Conservation (phyloP, 2,329 filamentous ascomycete species). For the Penicillium glabrum region DNA sequence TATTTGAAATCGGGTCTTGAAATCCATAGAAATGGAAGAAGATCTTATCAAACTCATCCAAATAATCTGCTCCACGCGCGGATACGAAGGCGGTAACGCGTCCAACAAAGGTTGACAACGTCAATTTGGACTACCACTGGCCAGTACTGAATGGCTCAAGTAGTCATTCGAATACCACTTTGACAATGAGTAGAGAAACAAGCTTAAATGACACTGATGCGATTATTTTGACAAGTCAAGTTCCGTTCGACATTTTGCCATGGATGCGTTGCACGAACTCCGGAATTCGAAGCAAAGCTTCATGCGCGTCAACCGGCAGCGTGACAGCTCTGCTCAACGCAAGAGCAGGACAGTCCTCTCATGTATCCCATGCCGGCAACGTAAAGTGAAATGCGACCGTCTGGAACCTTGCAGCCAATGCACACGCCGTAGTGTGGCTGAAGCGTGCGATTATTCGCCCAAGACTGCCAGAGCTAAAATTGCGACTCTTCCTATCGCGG, state of each 20-base stretch:
- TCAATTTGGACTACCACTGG: no score
- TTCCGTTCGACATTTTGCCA: background rate
- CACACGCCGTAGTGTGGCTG: background rate
- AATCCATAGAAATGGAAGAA: no score
- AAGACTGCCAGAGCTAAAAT: background rate
- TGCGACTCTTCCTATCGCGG: background rate
- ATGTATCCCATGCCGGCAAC: background rate
- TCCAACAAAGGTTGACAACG: no score
- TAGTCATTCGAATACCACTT: background rate
- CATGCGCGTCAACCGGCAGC: slow-evolving; percentile 2
- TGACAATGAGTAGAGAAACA: background rate
- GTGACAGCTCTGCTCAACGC: background rate
- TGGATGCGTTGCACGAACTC: slow-evolving; percentile 1
- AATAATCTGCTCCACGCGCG: no score
- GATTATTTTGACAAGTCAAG: background rate
- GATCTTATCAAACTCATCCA: no score
- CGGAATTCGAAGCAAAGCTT: background rate
- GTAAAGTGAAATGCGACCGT: slow-evolving; percentile 4
- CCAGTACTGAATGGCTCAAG: background rate
- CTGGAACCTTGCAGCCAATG: background rate
- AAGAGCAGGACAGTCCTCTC: background rate
- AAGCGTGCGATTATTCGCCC: background rate
- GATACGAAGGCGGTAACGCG: no score
- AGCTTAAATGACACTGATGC: no score
- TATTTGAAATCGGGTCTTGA: no score